Percentiles rank a stretch among this genome's conserved stretches.
phyloP scores from a whole-genome alignment of 108 stramenopile species.

The Skeletonema grethae region DNA sequence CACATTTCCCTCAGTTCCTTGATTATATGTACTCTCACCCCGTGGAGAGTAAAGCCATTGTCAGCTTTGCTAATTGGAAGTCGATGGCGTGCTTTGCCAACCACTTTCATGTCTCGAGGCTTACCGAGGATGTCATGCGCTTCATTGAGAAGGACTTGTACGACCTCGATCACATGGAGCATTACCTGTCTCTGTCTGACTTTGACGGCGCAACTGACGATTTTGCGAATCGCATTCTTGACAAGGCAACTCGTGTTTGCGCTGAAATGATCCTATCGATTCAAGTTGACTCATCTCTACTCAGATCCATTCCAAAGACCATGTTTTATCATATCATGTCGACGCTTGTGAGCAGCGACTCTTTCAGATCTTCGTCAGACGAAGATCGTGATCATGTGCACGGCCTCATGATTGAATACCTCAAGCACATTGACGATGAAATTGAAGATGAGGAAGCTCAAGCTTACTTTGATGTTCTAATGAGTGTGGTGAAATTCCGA shows the following conservation, averaged over 20 bases:
- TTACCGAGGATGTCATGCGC: constrained; percentile 8
- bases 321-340: not conserved
- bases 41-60: not conserved
- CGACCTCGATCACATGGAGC: not conserved
- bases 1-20: constrained; percentile 36
- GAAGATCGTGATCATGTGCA: not conserved
- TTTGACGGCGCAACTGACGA: not conserved
- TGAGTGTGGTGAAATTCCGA: not conserved
- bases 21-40: constrained; percentile 29
- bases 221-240: not conserved
- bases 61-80: constrained; percentile 11
- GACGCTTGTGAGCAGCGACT: not conserved
- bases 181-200: not conserved
- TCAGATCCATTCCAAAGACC: not conserved
- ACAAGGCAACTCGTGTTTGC: not conserved
- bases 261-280: constrained; percentile 6
- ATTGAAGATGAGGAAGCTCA: no score
- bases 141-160: constrained; percentile 13
- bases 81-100: constrained; percentile 10
- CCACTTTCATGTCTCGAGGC: constrained; percentile 18
- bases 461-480: not conserved
- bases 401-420: not conserved
- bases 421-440: not conserved
- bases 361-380: not conserved
- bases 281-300: not conserved